Base-by-base conservation (phyloP, 495 filamentous ascomycete genomes). In the Entonaema liquescens region DNA sequence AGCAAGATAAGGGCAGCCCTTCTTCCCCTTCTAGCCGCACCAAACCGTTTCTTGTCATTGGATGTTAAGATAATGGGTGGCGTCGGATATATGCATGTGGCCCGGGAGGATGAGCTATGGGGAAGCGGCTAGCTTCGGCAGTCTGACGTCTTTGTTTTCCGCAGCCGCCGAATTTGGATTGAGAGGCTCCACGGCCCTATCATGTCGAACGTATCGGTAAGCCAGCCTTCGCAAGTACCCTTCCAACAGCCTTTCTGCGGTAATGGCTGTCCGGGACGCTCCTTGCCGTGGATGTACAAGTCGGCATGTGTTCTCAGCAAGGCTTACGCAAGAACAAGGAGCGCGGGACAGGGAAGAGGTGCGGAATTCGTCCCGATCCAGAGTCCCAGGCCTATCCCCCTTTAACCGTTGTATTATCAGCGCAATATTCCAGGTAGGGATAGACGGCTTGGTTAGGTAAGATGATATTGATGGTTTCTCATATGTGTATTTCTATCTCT, bases 51-150 rank as follows among this genome's bases (percentile, higher is more conserved):
- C 17, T 5, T 25, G 8, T 62, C 19, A 72, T 72, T 72, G 69
- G 69, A 54, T 58, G 52, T 50, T 21, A 35, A 47, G 13, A 26
- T 23, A 31, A 25, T 67, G 64, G 65, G 64, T 68, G 60, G 70
- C 54, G 31, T 68, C 59, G 56, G 65, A 60, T 56, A 56, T 25
- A n/a, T 53, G 35, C 53, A 50, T 35, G 40, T 62, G 53, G 42
- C 6, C 2, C 17, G 19, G 42, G 19, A 47, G 8, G 19, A 23
- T 23, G 42, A 21, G 9, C 9, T 23, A 47, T 19, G 42, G 19
- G 59, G 47, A n/a, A n/a, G 50, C 70, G 70, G 70, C 60, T 72
- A 72, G 70, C 70, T 68, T 72, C 70, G 70, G 70, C 70, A 68
- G 56, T 67, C 63, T 72, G 63, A 67, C 69, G 69, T 72, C 68